Evolutionary conservation across 805 yeast species (phyloP).

Genomic region (Yamadazyma akitaensis): DNA sequence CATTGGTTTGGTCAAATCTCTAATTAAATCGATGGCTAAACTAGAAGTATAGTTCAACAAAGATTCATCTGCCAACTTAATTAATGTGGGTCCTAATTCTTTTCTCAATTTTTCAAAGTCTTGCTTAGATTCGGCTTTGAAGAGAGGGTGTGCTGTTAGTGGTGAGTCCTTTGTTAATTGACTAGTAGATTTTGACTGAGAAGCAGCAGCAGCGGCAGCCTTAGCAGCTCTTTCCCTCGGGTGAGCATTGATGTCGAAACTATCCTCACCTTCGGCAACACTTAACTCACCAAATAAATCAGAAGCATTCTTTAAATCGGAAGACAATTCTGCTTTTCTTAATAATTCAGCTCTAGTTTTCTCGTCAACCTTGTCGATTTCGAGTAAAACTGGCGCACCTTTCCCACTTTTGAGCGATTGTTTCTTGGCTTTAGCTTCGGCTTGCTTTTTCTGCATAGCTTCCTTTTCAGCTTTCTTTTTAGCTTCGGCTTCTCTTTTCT

Average conservation of each 20-base stretch:
- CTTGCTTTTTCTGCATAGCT: constrained; percentile 42
- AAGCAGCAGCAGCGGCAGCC: constrained; percentile 26
- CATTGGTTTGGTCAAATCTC: constrained; percentile 82
- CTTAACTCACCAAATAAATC: constrained; percentile 79
- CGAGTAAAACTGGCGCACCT: constrained; percentile 37
- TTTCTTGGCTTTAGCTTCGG: constrained; percentile 46
- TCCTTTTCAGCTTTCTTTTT: constrained; percentile 42
- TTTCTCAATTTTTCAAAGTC: constrained; percentile 58
- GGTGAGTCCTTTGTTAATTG: constrained; percentile 60
- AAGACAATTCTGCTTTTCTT: constrained; percentile 73
- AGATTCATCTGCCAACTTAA: constrained; percentile 50
- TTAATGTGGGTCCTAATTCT: constrained; percentile 20
- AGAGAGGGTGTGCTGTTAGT: constrained; percentile 71
- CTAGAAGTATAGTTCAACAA: constrained; percentile 65
- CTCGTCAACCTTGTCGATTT: constrained; percentile 68
- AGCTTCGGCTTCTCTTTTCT: constrained; percentile 42
- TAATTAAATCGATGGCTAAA: constrained; percentile 78
- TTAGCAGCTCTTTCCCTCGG: constrained; percentile 51
- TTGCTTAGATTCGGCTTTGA: constrained; percentile 74
- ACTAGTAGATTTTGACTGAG: constrained; percentile 23
- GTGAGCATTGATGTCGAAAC: constrained; percentile 42
- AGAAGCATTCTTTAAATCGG: constrained; percentile 91
- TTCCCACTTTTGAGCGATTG: constrained; percentile 31
- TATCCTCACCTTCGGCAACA: constrained; percentile 29
- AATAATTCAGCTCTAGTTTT: constrained; percentile 70